phyloP scores from a whole-genome alignment of 345 rosid species.

The Sonneratia caseolaris region DNA sequence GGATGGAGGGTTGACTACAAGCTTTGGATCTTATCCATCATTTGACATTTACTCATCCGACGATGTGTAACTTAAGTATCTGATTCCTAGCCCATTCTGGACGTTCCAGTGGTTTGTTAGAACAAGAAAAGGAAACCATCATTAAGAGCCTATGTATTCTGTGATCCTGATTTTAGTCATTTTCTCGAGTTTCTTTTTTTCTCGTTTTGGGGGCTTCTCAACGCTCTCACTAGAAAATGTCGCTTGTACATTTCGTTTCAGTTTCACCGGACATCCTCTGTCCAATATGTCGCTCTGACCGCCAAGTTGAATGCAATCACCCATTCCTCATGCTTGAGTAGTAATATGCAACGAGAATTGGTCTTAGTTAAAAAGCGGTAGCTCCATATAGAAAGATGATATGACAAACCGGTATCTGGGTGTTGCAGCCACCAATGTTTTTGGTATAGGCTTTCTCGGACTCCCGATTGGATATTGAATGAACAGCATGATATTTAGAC shows the following conservation, averaged over 20 bases:
- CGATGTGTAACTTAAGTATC: background rate
- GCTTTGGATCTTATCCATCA: constrained; percentile 24
- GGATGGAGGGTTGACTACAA: constrained; percentile 23
- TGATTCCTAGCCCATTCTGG: background rate
- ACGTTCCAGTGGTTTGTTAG: background rate
- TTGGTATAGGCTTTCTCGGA: too few relatives aligned
- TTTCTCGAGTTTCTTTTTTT: background rate
- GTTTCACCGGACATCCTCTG: background rate
- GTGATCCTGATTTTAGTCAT: background rate
- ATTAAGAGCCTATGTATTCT: background rate
- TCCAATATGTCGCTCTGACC: background rate
- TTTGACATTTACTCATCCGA: constrained; percentile 6
- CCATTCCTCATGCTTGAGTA: too few relatives aligned
- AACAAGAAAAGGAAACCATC: background rate
- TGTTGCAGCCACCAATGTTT: too few relatives aligned
- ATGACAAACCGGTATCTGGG: too few relatives aligned
- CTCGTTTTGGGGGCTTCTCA: background rate
- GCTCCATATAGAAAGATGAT: too few relatives aligned
- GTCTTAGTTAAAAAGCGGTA: too few relatives aligned
- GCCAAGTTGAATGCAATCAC: too few relatives aligned
- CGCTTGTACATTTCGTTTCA: background rate
- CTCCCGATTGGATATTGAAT: too few relatives aligned
- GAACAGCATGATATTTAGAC: too few relatives aligned
- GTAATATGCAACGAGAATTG: too few relatives aligned
- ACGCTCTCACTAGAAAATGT: background rate